phyloP scores from a whole-genome alignment of 768 basidiomycete species.

The Rhizopogon vulgaris region DNA sequence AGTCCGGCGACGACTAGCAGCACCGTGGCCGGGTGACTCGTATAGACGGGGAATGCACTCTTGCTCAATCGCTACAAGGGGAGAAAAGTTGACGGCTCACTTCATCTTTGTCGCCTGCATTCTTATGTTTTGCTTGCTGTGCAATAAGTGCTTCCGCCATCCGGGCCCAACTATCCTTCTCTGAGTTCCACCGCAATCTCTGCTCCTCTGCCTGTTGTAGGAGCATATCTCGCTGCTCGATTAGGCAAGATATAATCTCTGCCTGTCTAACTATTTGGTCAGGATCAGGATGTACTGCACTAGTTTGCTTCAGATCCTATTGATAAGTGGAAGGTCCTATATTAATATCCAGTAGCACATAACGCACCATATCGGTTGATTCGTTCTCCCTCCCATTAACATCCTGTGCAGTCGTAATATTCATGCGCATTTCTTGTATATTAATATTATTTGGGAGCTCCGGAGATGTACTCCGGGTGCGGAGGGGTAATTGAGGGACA shows the following conservation, averaged over 20 bases:
- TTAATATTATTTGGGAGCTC: constrained; percentile 41
- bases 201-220: constrained; percentile 49
- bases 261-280: constrained; percentile 53
- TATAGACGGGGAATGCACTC: neutral
- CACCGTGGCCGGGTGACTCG: too few species aligned
- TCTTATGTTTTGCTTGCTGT: constrained; percentile 37
- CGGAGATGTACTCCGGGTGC: constrained; percentile 21
- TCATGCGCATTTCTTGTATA: constrained; percentile 41
- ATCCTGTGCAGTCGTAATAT: constrained; percentile 39
- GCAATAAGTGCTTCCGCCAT: constrained; percentile 61
- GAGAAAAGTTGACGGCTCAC: constrained; percentile 25
- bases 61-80: neutral
- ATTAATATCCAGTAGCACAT: constrained; percentile 8
- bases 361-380: constrained; percentile 49
- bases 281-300: constrained; percentile 35
- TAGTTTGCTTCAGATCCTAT: constrained; percentile 46
- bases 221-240: constrained; percentile 53
- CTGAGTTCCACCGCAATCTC: constrained; percentile 53
- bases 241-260: constrained; percentile 49
- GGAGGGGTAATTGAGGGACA: constrained; percentile 16
- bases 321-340: constrained; percentile 1
- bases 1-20: neutral
- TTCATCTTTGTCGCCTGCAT: constrained; percentile 34
- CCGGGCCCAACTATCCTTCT: constrained; percentile 59
- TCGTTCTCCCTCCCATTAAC: constrained; percentile 40